These are phyloP conservation scores for Aegle marmelos DNA, from an alignment of 345 rosid species.

Conservation along the genomic window DNA sequence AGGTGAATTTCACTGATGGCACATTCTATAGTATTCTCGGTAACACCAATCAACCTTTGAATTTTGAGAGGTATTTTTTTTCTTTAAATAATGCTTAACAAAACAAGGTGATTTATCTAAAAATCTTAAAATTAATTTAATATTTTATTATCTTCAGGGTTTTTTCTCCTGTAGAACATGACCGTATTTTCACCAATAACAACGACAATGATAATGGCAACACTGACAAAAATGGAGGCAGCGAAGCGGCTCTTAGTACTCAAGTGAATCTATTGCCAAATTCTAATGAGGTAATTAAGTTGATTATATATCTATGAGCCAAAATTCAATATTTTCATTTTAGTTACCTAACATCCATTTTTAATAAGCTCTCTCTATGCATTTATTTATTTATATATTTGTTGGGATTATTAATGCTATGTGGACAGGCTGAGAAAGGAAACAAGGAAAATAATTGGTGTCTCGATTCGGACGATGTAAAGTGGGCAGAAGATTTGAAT, in stretches of 20 bases:
- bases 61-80: too few relatives aligned
- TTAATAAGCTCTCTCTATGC: not conserved
- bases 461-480: conserved; percentile 9
- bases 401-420: not conserved
- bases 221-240: not conserved
- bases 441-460: not conserved
- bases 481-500: conserved; percentile 11
- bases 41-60: too few relatives aligned
- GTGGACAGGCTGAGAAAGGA: conserved; percentile 1
- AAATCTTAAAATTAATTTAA: too few relatives aligned
- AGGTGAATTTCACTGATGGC: too few relatives aligned
- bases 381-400: not conserved
- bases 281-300: not conserved
- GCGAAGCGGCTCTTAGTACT: not conserved
- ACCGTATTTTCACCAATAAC: too few relatives aligned
- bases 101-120: too few relatives aligned
- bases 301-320: not conserved
- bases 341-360: not conserved
- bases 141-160: too few relatives aligned
- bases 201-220: not conserved
- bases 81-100: too few relatives aligned
- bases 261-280: not conserved
- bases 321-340: not conserved
- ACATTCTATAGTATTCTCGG: too few relatives aligned
- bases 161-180: too few relatives aligned